Conservation (phyloP, 345 rosid genomes). For the Populus pruinosa region DNA sequence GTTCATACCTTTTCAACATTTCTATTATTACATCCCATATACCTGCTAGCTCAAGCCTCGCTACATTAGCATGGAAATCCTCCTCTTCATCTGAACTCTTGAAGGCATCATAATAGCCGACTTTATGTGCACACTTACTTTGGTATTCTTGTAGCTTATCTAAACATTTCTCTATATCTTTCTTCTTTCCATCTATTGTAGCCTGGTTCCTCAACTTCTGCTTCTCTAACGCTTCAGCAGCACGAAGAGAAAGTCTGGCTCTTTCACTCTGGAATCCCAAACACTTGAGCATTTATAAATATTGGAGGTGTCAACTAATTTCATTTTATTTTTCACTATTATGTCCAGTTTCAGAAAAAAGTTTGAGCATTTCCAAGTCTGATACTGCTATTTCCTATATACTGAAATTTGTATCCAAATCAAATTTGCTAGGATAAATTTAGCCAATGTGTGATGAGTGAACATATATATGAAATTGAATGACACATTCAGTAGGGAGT, state of each 20-base stretch:
- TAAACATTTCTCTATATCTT: constrained; percentile 21
- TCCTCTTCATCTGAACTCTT: constrained; percentile 29
- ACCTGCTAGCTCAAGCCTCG: constrained; percentile 72
- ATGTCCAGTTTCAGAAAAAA: background rate
- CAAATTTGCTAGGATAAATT: background rate
- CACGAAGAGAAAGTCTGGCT: constrained; percentile 54
- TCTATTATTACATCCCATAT: constrained; percentile 61
- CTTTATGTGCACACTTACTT: constrained; percentile 23
- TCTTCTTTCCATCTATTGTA: constrained; percentile 17
- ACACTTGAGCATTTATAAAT: background rate
- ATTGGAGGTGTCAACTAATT: background rate
- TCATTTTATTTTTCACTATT: background rate
- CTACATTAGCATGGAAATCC: constrained; percentile 67
- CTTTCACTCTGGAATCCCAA: constrained; percentile 44
- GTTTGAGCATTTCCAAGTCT: background rate
- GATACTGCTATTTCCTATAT: background rate
- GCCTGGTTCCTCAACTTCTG: constrained; percentile 37
- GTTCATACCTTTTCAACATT: constrained; percentile 55
- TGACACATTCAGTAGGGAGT: background rate
- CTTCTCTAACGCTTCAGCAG: constrained; percentile 56
- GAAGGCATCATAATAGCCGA: constrained; percentile 66
- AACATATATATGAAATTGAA: background rate
- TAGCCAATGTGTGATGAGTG: background rate
- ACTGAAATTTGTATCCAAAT: background rate
- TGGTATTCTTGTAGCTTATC: constrained; percentile 32